These are phyloP conservation scores for Plasmodium blacklocki DNA, from an alignment of 169 alveolate genomes.

Conservation along the genomic window DNA sequence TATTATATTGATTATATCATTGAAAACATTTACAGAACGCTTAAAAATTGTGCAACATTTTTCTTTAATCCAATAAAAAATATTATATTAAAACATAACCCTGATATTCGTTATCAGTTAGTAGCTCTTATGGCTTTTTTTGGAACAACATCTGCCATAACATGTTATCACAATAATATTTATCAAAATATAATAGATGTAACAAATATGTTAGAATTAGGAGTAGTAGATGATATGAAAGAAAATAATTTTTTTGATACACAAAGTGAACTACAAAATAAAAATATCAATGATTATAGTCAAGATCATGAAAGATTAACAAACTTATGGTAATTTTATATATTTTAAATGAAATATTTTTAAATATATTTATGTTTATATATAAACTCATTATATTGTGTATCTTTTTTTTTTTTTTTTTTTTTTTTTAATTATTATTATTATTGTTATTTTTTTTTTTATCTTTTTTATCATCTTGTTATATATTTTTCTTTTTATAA, in stretches of 20 bases:
- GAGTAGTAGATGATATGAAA: conserved; percentile 87
- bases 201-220: conserved; percentile 80
- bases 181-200: conserved; percentile 88
- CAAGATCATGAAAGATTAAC: conserved; percentile 83
- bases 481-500: no score
- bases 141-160: conserved; percentile 86
- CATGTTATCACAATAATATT: conserved; percentile 81
- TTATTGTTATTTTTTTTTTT: conserved; percentile 1
- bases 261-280: conserved; percentile 80
- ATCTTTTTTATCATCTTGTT: not conserved
- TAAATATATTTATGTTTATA: not conserved
- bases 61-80: conserved; percentile 81
- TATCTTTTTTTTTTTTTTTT: not conserved
- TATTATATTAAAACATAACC: conserved; percentile 86
- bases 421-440: not conserved
- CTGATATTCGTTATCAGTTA: conserved; percentile 90
- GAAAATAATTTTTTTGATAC: conserved; percentile 88
- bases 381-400: not conserved
- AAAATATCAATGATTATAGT: conserved; percentile 80
- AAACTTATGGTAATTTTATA: conserved; percentile 77
- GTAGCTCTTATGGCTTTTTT: conserved; percentile 89
- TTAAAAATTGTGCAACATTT: conserved; percentile 47
- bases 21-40: conserved; percentile 65
- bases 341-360: not conserved
- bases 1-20: conserved; percentile 77